These are phyloP conservation scores for Barnettozyma siamensis DNA, from an alignment of 805 yeast genomes.

Conservation along the genomic window DNA sequence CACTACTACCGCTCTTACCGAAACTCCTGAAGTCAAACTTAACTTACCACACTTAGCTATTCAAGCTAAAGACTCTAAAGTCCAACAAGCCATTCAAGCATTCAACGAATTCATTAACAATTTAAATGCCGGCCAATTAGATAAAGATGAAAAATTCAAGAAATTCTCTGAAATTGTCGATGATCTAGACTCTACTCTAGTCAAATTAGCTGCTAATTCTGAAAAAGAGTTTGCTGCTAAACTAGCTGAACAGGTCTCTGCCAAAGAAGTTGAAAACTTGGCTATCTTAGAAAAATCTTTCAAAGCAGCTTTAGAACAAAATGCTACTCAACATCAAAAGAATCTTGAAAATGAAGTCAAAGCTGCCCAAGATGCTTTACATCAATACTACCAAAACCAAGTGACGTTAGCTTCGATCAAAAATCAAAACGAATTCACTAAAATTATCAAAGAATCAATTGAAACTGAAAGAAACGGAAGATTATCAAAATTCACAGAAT, in stretches of 20 bases:
- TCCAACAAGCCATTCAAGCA: conserved; percentile 21
- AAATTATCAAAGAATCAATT: conserved; percentile 50
- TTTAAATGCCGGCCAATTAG: conserved; percentile 20
- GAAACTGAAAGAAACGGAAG: conserved; percentile 77
- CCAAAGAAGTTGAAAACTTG: conserved; percentile 52
- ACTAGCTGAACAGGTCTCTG: conserved; percentile 21
- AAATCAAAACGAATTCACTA: conserved; percentile 62
- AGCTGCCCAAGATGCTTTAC: conserved; percentile 57
- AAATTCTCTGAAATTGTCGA: conserved; percentile 13
- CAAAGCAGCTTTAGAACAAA: conserved; percentile 50
- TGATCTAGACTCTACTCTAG: conserved; percentile 19
- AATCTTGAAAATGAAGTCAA: conserved; percentile 60
- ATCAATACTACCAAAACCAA: conserved; percentile 69
- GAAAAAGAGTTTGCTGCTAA: conserved; percentile 9
- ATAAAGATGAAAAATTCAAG: conserved; percentile 11
- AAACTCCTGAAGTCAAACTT: background rate
- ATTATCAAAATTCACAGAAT: conserved; percentile 58
- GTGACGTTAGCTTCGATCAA: conserved; percentile 60
- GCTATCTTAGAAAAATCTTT: conserved; percentile 55
- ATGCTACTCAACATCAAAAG: conserved; percentile 53
- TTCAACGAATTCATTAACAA: conserved; percentile 20
- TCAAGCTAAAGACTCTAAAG: conserved; percentile 25
- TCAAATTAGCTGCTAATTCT: conserved; percentile 10
- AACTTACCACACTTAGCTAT: conserved; percentile 25
- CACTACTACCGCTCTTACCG: background rate